These are phyloP conservation scores for Alternaria sp. DNA, from an alignment of 2,329 filamentous ascomycete species.

Conservation along the genomic window DNA sequence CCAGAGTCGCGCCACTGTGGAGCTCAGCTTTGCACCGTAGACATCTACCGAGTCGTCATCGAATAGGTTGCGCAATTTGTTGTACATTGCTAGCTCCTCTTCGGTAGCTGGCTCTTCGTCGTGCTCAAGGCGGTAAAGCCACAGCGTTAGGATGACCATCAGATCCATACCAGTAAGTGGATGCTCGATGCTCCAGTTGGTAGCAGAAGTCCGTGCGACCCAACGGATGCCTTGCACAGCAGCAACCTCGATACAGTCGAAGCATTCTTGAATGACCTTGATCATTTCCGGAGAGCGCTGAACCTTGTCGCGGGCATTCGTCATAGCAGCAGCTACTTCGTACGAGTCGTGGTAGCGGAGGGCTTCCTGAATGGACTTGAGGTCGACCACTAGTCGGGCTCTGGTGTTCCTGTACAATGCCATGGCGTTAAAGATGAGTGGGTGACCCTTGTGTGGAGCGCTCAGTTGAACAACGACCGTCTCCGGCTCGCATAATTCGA, in stretches of 20 bases:
- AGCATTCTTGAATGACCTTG: constrained; percentile 97
- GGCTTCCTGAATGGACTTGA: constrained; percentile 95
- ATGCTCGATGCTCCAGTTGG: constrained; percentile 99
- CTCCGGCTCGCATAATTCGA: constrained; percentile 92
- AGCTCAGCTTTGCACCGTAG: constrained; percentile 85
- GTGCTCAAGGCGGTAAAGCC: constrained; percentile 99
- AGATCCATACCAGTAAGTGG: constrained; percentile 95
- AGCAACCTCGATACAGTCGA: constrained; percentile 95
- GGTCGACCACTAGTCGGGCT: constrained; percentile 89
- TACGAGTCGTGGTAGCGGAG: constrained; percentile 96
- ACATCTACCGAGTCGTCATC: constrained; percentile 88
- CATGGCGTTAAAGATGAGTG: constrained; percentile 97
- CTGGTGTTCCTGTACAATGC: constrained; percentile 95
- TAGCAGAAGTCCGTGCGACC: constrained; percentile 96
- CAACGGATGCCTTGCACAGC: constrained; percentile 94
- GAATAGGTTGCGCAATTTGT: constrained; percentile 88
- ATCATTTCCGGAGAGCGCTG: constrained; percentile 97
- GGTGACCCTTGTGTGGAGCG: constrained; percentile 94
- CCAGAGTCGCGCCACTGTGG: constrained; percentile 94
- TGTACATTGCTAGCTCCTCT: constrained; percentile 88
- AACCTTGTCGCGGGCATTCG: constrained; percentile 88
- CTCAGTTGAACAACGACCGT: constrained; percentile 86
- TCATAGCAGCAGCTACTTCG: constrained; percentile 97
- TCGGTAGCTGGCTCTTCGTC: constrained; percentile 90
- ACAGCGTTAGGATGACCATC: constrained; percentile 96